Evolutionary conservation across 2,329 filamentous ascomycete genomes (phyloP), one percentile per base, ranked within the genome.

Genomic region (Penicillium sp.): DNA sequence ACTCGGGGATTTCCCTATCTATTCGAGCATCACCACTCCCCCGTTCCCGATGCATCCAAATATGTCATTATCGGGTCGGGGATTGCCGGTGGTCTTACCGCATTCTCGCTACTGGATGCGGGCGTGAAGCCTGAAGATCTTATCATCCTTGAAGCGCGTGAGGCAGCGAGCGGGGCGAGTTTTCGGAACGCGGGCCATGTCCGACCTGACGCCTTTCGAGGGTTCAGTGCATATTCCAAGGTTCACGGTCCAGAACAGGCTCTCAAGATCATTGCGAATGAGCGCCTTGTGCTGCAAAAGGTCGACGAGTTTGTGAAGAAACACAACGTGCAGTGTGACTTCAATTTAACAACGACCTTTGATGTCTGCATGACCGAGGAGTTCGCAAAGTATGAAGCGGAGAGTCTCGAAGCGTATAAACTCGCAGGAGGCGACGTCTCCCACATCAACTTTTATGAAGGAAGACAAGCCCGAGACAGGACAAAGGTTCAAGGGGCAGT

Each of bases 301-400:
- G 65, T 79, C 7, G 66, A 70, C 11, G 63, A 69, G 2, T 79
- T 79, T 54, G 71, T 78, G 3, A 64, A 64, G 25, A 62, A 69
- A 24, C 66, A 79, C 51, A 57, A 69, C 2, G 69, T 79, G 0
- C 63, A 65, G 7, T 79, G 76, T 50, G 77, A 79, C 50, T 79
- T 79, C 61, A 65, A 77, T 45, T 62, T 72, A 2, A 74, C 74
- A 1, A 74, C 71, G 0, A 80, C 77, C 0, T 76, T 77, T 38
- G 77, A 79, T 50, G 74, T 78, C 8, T 80, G 77, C 56, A 66
- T 79, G 63, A 78, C 76, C 0, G 63, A 64, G 0, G 75, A 76
- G 31, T 79, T 79, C 52, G 76, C 75, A 8, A 65, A 66, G 18
- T 76, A 77, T 49, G 74, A 77, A 53, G 70, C 69, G 3, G 63